phyloP scores from a whole-genome alignment of 129 eudicot species.

The Centella asiatica region DNA sequence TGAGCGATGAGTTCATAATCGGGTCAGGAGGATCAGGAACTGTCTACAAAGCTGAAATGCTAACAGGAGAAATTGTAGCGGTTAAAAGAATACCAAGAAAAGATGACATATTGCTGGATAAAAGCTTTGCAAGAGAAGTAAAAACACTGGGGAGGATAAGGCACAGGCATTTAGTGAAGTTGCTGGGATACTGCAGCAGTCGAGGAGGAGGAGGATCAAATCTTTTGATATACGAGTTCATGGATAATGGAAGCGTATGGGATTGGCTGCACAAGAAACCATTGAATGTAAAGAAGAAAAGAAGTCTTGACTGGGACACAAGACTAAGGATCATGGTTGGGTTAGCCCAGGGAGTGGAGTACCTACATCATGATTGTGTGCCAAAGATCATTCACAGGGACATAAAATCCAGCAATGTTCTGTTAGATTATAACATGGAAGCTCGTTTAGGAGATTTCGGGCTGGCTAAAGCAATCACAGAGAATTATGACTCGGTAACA shows the following conservation, averaged over 20 bases:
- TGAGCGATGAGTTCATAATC: constrained; percentile 71
- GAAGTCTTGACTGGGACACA: constrained; percentile 63
- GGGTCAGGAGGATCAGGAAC: constrained; percentile 98
- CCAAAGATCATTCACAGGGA: constrained; percentile 94
- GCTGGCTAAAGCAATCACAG: constrained; percentile 68
- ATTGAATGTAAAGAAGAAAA: constrained; percentile 41
- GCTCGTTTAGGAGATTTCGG: constrained; percentile 98
- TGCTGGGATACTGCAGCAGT: constrained; percentile 74
- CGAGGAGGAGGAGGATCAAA: constrained; percentile 60
- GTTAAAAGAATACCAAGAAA: constrained; percentile 67
- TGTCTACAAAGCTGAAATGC: constrained; percentile 64
- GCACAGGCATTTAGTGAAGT: constrained; percentile 82
- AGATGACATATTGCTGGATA: constrained; percentile 67
- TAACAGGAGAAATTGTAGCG: constrained; percentile 69
- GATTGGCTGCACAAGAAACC: constrained; percentile 74
- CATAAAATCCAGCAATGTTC: constrained; percentile 74
- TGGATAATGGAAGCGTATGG: constrained; percentile 94
- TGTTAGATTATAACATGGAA: constrained; percentile 69
- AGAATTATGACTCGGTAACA: constrained; percentile 41
- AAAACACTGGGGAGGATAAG: constrained; percentile 81
- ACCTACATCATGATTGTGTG: constrained; percentile 88
- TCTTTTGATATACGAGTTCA: constrained; percentile 78
- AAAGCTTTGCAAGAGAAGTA: constrained; percentile 84
- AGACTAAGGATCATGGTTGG: constrained; percentile 77
- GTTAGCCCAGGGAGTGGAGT: constrained; percentile 90